Conservation (phyloP, 2,329 filamentous ascomycete species). For the Exophiala viscosa region DNA sequence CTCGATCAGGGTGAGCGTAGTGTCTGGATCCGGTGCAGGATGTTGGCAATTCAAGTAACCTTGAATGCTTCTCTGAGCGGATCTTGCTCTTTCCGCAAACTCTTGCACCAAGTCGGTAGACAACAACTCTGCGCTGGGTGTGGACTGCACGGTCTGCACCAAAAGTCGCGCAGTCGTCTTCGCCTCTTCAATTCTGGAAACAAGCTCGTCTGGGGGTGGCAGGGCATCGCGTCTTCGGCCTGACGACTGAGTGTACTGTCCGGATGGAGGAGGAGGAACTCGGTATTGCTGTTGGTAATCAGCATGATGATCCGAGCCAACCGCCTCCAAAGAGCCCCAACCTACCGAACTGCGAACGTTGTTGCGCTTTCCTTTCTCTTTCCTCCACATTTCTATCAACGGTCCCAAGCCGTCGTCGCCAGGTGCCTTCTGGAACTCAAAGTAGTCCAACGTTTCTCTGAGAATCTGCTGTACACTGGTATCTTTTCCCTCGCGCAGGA, state of each 20-base stretch:
- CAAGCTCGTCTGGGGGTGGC: conserved; percentile 72
- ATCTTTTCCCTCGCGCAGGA: conserved; percentile 69
- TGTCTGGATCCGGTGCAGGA: conserved; percentile 84
- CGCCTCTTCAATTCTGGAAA: conserved; percentile 81
- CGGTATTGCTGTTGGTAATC: conserved; percentile 18
- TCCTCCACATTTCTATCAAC: conserved; percentile 83
- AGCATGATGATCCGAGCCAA: conserved; percentile 25
- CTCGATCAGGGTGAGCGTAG: conserved; percentile 88
- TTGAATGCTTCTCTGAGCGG: conserved; percentile 77
- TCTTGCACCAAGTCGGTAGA: conserved; percentile 87
- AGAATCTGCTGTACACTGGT: conserved; percentile 78
- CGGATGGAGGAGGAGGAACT: conserved; percentile 12
- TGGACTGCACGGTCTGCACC: conserved; percentile 86
- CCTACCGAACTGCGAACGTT: conserved; percentile 34
- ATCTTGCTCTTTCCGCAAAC: conserved; percentile 80
- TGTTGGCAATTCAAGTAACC: conserved; percentile 76
- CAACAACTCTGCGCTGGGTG: conserved; percentile 69
- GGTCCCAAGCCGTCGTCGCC: conserved; percentile 67
- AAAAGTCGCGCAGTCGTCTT: conserved; percentile 85
- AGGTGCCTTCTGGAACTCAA: conserved; percentile 67
- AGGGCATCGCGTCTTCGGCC: conserved; percentile 42
- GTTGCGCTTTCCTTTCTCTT: conserved; percentile 69
- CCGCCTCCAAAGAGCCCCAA: conserved; percentile 17
- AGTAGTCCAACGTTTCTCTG: conserved; percentile 76
- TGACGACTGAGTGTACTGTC: conserved; percentile 34